phyloP scores from a whole-genome alignment of 345 rosid genomes.

The Lepidium didymum region DNA sequence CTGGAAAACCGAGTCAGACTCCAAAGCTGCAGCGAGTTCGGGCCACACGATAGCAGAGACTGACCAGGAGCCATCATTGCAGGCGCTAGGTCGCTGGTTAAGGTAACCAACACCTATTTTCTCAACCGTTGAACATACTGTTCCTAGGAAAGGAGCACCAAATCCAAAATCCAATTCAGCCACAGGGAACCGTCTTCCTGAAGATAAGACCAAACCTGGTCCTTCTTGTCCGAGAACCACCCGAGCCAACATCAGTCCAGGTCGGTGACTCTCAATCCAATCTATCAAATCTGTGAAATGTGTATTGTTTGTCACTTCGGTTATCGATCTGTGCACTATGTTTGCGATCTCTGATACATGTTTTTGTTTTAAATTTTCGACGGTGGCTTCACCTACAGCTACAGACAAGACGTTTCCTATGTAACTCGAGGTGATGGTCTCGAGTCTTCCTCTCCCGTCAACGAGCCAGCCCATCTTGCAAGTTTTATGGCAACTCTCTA shows the following conservation, averaged over 20 bases:
- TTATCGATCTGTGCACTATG: conserved; percentile 50
- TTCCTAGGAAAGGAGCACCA: conserved; percentile 62
- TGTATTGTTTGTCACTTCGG: conserved; percentile 42
- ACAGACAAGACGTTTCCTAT: conserved; percentile 73
- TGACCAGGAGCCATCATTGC: conserved; percentile 69
- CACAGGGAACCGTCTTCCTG: conserved; percentile 66
- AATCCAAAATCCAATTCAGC: conserved; percentile 74
- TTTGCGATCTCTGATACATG: conserved; percentile 51
- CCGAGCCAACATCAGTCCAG: conserved; percentile 70
- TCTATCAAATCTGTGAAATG: conserved; percentile 80
- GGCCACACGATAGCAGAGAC: conserved; percentile 76
- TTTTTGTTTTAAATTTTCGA: conserved; percentile 39
- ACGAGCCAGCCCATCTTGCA: conserved; percentile 94
- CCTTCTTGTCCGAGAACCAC: conserved; percentile 61
- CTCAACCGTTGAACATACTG: conserved; percentile 51
- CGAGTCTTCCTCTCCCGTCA: conserved; percentile 60
- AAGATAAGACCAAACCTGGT: conserved; percentile 68
- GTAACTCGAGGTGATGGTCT: conserved; percentile 42
- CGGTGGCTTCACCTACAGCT: conserved; percentile 54
- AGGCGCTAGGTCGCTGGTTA: conserved; percentile 72
- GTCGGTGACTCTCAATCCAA: conserved; percentile 82
- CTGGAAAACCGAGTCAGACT: conserved; percentile 65
- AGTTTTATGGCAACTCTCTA: conserved; percentile 33
- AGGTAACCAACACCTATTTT: conserved; percentile 68
- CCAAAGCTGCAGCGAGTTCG: conserved; percentile 54